Evolutionary conservation across 768 basidiomycete genomes (phyloP).

Genomic region (Cystobasidium ongulense): DNA sequence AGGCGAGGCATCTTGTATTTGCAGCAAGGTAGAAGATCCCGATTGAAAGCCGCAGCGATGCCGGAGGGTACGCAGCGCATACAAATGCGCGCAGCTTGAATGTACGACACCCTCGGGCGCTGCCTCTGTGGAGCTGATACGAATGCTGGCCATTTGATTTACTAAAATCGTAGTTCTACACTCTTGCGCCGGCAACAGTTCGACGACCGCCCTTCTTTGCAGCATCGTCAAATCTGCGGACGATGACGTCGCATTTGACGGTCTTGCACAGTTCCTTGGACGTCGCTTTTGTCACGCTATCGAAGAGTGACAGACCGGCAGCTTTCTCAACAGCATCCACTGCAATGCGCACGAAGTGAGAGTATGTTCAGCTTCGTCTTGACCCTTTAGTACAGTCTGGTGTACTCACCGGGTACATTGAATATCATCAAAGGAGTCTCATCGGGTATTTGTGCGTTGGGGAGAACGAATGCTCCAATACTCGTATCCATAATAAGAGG

Average conservation of each 20-base stretch:
- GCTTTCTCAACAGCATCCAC: slow-evolving; percentile 80
- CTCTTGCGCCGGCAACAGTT: not conserved
- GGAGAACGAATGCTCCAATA: slow-evolving; percentile 88
- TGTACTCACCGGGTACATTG: slow-evolving; percentile 62
- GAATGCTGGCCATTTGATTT: too few species aligned
- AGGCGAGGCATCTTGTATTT: not conserved
- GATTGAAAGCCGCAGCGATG: not conserved
- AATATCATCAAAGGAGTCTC: slow-evolving; percentile 71
- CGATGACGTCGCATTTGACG: slow-evolving; percentile 76
- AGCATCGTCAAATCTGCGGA: slow-evolving; percentile 78
- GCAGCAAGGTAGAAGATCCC: not conserved
- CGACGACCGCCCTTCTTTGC: slow-evolving; percentile 35
- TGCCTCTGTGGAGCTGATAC: too few species aligned
- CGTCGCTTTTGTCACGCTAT: slow-evolving; percentile 61
- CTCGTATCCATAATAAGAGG: slow-evolving; percentile 60
- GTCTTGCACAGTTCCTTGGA: slow-evolving; percentile 81
- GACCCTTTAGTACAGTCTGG: not conserved
- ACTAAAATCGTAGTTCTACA: not conserved
- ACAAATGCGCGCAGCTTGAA: too few species aligned
- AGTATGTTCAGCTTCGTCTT: slow-evolving; percentile 15
- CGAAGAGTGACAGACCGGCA: slow-evolving; percentile 82
- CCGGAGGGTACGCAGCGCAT: too few species aligned
- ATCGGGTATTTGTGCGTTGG: slow-evolving; percentile 86
- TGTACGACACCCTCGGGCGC: too few species aligned
- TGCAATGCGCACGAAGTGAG: slow-evolving; percentile 44